Conservation (phyloP, 495 filamentous ascomycete species). For the Aspergillus campestris region DNA sequence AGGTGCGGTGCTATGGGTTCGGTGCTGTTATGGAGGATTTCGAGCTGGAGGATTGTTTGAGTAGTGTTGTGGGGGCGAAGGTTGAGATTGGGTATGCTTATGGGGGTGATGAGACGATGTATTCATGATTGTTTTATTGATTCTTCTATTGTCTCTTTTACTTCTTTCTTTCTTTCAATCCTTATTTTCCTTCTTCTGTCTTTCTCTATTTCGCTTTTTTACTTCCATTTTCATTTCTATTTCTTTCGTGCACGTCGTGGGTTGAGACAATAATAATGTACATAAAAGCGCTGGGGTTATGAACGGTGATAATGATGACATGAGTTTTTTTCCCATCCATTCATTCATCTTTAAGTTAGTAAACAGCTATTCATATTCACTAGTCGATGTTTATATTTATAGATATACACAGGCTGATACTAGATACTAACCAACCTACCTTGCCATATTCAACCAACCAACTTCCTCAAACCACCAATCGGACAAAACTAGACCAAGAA, state of each 20-base stretch:
- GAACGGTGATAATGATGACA: too few relatives aligned
- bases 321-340: too few relatives aligned
- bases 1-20: slow-evolving; percentile 90
- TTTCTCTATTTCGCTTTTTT: slow-evolving; percentile 3
- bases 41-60: slow-evolving; percentile 79
- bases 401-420: too few relatives aligned
- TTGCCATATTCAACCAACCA: too few relatives aligned
- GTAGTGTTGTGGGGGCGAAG: slow-evolving; percentile 59
- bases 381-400: too few relatives aligned
- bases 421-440: too few relatives aligned
- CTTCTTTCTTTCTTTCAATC: slow-evolving; percentile 1
- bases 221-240: background rate
- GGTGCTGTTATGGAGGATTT: slow-evolving; percentile 68
- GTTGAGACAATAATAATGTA: too few relatives aligned
- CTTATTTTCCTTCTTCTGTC: background rate
- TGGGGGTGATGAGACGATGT: slow-evolving; percentile 28
- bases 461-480: too few relatives aligned
- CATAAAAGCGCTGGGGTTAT: too few relatives aligned
- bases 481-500: too few relatives aligned
- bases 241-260: background rate
- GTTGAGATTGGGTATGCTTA: slow-evolving; percentile 35
- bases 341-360: too few relatives aligned
- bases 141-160: slow-evolving; percentile 1
- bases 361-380: too few relatives aligned
- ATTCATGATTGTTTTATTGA: slow-evolving; percentile 19